phyloP scores from a whole-genome alignment of 2,329 filamentous ascomycete genomes.

The Neonectria sp. region DNA sequence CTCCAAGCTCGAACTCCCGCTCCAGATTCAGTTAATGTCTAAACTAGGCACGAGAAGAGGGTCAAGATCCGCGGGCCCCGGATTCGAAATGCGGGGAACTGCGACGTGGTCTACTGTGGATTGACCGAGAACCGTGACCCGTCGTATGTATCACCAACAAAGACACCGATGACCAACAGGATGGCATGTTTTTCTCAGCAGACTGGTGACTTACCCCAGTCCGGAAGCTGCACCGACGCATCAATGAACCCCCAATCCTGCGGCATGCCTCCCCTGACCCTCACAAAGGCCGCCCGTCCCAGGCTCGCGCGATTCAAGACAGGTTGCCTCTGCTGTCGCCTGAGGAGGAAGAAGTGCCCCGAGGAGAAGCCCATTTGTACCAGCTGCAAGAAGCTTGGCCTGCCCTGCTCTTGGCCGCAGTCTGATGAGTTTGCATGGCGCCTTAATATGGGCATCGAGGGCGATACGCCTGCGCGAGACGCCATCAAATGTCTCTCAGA shows the following conservation, averaged over 20 bases:
- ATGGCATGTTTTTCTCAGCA: background rate
- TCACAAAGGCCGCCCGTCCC: background rate
- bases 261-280: background rate
- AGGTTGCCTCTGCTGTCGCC: background rate
- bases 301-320: background rate
- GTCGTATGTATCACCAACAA: background rate
- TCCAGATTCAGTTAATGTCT: background rate
- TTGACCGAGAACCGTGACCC: background rate
- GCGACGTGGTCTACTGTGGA: background rate
- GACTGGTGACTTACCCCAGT: background rate
- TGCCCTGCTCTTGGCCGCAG: background rate
- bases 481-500: background rate
- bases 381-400: background rate
- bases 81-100: background rate
- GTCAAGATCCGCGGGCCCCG: background rate
- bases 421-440: background rate
- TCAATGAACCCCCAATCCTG: background rate
- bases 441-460: background rate
- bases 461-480: background rate
- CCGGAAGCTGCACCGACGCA: background rate
- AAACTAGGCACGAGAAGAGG: background rate
- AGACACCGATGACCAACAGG: background rate
- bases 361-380: background rate
- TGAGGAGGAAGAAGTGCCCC: background rate
- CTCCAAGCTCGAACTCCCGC: background rate